Evolutionary conservation across 164 flowering plant species (phyloP).

Genomic region (Magnolia changhungtana): DNA sequence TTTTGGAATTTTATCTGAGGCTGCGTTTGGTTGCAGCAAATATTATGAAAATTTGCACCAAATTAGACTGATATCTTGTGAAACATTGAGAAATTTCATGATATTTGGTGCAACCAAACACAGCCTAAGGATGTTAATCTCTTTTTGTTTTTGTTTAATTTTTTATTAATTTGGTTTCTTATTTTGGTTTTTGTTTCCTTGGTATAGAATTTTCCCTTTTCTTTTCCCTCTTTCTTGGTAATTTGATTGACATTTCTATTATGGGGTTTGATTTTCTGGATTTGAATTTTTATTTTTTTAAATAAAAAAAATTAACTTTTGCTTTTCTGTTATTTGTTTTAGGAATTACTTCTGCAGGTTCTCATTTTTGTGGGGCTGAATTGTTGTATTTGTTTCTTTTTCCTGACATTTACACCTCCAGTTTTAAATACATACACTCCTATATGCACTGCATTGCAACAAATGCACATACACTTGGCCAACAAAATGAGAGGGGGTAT

Average conservation of each 20-base stretch:
- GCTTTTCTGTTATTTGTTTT: neutral
- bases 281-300: neutral
- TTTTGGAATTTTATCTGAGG: neutral
- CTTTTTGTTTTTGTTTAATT: too few species aligned
- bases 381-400: too few species aligned
- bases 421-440: too few species aligned
- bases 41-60: neutral
- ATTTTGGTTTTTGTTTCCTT: too few species aligned
- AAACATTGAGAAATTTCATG: too few species aligned
- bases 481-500: neutral
- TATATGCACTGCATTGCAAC: neutral
- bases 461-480: neutral
- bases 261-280: neutral
- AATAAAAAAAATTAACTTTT: too few species aligned
- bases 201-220: too few species aligned
- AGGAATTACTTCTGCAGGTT: neutral
- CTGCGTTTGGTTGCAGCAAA: neutral
- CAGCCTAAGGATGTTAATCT: too few species aligned
- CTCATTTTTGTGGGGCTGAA: neutral
- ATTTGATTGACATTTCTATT: neutral
- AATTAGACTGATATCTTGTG: too few species aligned
- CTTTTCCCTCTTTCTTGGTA: too few species aligned
- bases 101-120: too few species aligned
- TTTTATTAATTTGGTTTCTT: too few species aligned
- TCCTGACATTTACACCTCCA: neutral